phyloP scores from a whole-genome alignment of 495 filamentous ascomycete genomes.

The Rhypophila decipiens region DNA sequence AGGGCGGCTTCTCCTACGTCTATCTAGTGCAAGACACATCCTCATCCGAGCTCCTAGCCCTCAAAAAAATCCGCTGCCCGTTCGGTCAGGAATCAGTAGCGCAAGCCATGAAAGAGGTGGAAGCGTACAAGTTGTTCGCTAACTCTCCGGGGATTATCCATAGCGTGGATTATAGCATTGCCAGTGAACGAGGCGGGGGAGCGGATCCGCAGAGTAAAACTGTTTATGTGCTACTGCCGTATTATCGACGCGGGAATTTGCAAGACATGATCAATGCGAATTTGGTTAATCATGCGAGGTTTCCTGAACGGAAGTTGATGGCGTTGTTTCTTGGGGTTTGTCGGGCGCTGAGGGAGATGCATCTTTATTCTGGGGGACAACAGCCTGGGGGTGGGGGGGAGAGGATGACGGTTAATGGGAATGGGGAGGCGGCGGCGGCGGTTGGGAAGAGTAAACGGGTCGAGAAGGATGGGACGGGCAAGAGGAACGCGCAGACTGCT shows the following conservation, averaged over 20 bases:
- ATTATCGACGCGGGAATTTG: slow-evolving; percentile 89
- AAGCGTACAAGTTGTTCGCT: slow-evolving; percentile 87
- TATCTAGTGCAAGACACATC: slow-evolving; percentile 92
- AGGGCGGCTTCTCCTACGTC: slow-evolving; percentile 97
- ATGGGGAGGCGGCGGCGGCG: slow-evolving; percentile 31
- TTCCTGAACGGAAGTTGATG: slow-evolving; percentile 86
- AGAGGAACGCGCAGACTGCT: slow-evolving; percentile 45
- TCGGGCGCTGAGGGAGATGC: slow-evolving; percentile 79
- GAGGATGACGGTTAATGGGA: slow-evolving; percentile 43
- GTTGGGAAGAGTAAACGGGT: slow-evolving; percentile 38
- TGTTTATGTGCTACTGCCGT: slow-evolving; percentile 92
- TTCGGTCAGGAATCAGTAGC: slow-evolving; percentile 95
- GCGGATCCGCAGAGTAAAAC: slow-evolving; percentile 70
- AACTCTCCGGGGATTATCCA: slow-evolving; percentile 83
- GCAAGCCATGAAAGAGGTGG: slow-evolving; percentile 91
- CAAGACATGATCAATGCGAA: slow-evolving; percentile 99
- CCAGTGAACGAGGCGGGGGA: slow-evolving; percentile 36
- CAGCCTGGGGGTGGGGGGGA: slow-evolving; percentile 16
- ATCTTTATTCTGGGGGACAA: slow-evolving; percentile 64
- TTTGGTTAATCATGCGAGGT: slow-evolving; percentile 89
- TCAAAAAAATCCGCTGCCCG: slow-evolving; percentile 96
- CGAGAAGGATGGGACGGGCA: slow-evolving; percentile 47
- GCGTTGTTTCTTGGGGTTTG: slow-evolving; percentile 87
- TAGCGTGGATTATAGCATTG: slow-evolving; percentile 72
- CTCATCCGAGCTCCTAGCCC: slow-evolving; percentile 75